Evolutionary conservation across 805 yeast genomes (phyloP), one percentile per base, ranked within the genome.

Genomic region (Teunomyces gatunensis): DNA sequence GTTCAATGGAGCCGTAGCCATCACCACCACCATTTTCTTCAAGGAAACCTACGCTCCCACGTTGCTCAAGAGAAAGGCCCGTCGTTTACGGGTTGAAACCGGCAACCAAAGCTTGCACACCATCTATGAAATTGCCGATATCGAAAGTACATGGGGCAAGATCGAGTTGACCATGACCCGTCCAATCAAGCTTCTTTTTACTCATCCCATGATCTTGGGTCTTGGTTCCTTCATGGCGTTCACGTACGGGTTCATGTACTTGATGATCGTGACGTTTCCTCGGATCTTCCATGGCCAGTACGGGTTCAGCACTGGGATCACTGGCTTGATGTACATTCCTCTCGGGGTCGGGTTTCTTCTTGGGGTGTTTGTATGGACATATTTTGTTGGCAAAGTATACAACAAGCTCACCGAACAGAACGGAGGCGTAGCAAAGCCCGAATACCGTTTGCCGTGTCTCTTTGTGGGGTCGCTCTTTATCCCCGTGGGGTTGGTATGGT

Each of bases 151-250:
- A 6, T 32, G 61, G 9, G 65, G 64, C 28, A 72, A 79, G 15
- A 67, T 83, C 42, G 30, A 67, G 4, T 49, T 66, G 15, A 77
- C 85, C 6, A 65, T 82, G 45, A 65, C 78, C 27, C 71, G 89
- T 44, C 89, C 89, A 2, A 39, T 83, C 15, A 67, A 65, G 39
- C 63, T 84, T 46, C 63, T 84, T 25, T 60, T 73, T 34, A 72
- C 80, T 20, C 80, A 83, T 56, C 88, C 88, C 2, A 81, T 84
- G 77, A 80, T 84, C 27, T 65, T 80, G 23, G 84, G 85, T 0
- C 65, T 84, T 32, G 87, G 88, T 3, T 60, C 77, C 4, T 82
- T 78, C 60, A 74, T 81, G 79, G 89, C 89, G 1, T 79, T 82
- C 57, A 73, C 76, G 5, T 84, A 83, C 59, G 89, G 88, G 12